Base-by-base conservation (phyloP, 192 early-diverging fungal species). In the Fimicolochytrium jonesii region DNA sequence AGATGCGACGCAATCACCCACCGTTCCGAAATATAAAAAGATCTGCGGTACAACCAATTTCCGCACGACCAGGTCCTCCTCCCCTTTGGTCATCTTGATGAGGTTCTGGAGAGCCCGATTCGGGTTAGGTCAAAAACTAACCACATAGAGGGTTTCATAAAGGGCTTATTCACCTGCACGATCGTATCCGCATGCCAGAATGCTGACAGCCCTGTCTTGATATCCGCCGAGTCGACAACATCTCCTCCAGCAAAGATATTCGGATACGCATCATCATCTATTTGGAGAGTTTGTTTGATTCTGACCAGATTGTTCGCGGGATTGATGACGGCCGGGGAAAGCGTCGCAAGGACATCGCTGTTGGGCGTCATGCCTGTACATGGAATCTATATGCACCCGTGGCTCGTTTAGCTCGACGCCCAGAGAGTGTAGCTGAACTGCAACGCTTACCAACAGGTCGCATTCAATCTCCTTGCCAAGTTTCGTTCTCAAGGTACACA, bases 341-440 rank as follows among this genome's bases (percentile, higher is more conserved):
- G 68, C 0, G 75, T 77, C 56, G 71, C 67, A 43, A 89, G 73
- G 47, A 87, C 47, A 45, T 64, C 81, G 17, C 83, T 84, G 60
- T 90, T 86, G 56, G 85, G 85, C 25, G 78, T 80, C 68, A 86
- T 84, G 30, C 90, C 90, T 36, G 86, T 90, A 76, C 88, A 89
- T 6, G 86, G 74, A 50, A 91, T 82, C 81, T 91, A 77, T n/a
- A n/a, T n/a, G n/a, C n/a, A 6, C 79, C 54, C 37, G 70, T 63
- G 4, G 77, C 73, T 32, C 75, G 67, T 22, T 74, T 29, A 42
- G 57, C 66, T 37, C 68, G 77, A 28, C 70, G 55, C 53, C 47
- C 50, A 66, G 33, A 72, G 76, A 72, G 43, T 68, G 69, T 22
- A 77, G 61, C 41, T 44, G 58, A 32, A 6, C 6, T 7, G 22